phyloP scores from a whole-genome alignment of 169 alveolate species.

The Plasmodium ovale region DNA sequence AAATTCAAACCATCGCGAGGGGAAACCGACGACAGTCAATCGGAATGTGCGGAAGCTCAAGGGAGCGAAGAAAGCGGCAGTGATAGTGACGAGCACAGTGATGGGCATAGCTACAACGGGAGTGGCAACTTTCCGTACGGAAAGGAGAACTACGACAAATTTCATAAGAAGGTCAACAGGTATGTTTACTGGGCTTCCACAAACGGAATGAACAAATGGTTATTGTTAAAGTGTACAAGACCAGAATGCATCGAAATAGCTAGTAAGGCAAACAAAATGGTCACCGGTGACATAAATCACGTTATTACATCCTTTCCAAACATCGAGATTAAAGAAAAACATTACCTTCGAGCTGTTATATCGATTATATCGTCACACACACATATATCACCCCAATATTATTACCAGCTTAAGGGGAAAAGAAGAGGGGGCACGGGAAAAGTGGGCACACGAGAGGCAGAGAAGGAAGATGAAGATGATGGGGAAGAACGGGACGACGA shows the following conservation, averaged over 20 bases:
- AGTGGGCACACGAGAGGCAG: background rate
- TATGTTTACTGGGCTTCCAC: conserved; percentile 63
- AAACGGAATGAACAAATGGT: conserved; percentile 49
- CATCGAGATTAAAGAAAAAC: conserved; percentile 61
- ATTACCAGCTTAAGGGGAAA: conserved; percentile 7
- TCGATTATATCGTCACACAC: conserved; percentile 57
- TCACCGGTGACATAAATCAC: conserved; percentile 50
- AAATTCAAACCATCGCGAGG: background rate
- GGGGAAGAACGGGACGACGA: background rate
- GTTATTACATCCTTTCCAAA: conserved; percentile 50
- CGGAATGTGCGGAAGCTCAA: background rate
- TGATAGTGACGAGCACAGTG: background rate
- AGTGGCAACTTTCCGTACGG: background rate
- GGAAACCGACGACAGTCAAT: background rate
- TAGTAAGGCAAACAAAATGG: conserved; percentile 19
- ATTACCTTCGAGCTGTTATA: conserved; percentile 49
- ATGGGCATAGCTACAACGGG: background rate
- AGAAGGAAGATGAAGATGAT: conserved; percentile 1
- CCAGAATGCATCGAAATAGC: conserved; percentile 56
- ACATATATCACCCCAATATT: conserved; percentile 51
- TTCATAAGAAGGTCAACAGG: conserved; percentile 47
- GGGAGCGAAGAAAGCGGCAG: background rate
- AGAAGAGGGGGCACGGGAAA: background rate
- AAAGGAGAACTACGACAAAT: conserved; percentile 43
- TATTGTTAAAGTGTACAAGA: conserved; percentile 35